A percentile compares a stretch with the other conserved stretches of the same genome.
These are phyloP conservation scores for Skeletonema tropicum DNA, from an alignment of 108 stramenopile genomes.

Conservation along the genomic window DNA sequence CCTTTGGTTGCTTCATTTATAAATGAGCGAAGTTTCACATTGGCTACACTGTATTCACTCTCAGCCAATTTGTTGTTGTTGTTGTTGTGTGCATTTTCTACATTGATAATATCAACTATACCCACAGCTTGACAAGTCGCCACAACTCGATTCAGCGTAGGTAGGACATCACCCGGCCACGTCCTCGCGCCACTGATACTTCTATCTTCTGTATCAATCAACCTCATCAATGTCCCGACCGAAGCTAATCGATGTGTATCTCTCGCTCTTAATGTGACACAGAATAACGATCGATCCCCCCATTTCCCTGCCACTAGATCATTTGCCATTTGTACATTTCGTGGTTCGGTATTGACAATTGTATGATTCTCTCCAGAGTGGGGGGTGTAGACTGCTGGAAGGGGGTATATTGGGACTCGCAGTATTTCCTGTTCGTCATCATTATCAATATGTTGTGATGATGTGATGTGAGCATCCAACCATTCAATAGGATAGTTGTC, in stretches of 20 bases:
- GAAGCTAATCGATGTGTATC: conserved; percentile 73
- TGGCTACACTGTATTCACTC: conserved; percentile 58
- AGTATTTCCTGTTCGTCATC: conserved; percentile 3
- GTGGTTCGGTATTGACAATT: conserved; percentile 75
- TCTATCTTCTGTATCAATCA: conserved; percentile 47
- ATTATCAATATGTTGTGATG: not conserved
- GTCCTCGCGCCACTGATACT: conserved; percentile 11
- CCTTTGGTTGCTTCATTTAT: conserved; percentile 14
- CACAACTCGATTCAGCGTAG: conserved; percentile 31
- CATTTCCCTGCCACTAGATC: conserved; percentile 35
- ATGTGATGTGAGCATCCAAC: conserved; percentile 25
- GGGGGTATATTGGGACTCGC: conserved; percentile 73
- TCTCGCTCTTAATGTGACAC: conserved; percentile 57
- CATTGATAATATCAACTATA: conserved; percentile 51
- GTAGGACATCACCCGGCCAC: conserved; percentile 16
- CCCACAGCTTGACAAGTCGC: conserved; percentile 55
- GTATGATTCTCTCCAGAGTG: conserved; percentile 49
- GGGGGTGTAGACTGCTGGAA: conserved; percentile 65
- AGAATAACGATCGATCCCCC: conserved; percentile 31
- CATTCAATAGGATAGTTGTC: conserved; percentile 18
- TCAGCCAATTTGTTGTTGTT: conserved; percentile 3
- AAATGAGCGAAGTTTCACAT: conserved; percentile 25
- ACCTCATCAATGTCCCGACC: conserved; percentile 64
- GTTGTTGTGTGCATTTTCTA: conserved; percentile 22
- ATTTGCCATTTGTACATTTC: conserved; percentile 76